phyloP scores from a whole-genome alignment of 345 rosid genomes.

The Syzygium oleosum region DNA sequence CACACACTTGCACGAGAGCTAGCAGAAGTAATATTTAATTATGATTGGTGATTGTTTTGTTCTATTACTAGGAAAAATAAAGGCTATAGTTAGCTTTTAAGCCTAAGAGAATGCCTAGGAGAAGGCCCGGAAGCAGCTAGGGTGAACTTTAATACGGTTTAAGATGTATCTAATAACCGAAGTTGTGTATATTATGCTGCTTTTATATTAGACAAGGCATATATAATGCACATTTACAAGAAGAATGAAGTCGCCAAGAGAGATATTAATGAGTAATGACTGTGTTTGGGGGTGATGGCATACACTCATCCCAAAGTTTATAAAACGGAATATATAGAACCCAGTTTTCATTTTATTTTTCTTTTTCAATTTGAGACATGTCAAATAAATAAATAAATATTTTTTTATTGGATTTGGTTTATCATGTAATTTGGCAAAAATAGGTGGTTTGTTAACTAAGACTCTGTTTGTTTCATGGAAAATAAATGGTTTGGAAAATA shows the following conservation, averaged over 20 bases:
- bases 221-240: not conserved
- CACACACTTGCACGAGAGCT: not conserved
- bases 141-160: not conserved
- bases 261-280: not conserved
- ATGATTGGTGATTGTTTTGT: not conserved
- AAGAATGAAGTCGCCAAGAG: not conserved
- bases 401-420: not conserved
- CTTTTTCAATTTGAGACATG: not conserved
- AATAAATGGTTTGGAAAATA: too few species aligned
- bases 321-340: not conserved
- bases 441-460: not conserved
- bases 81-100: not conserved
- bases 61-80: not conserved
- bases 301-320: not conserved
- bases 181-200: not conserved
- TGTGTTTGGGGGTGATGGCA: not conserved
- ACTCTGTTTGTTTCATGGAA: too few species aligned
- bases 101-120: not conserved
- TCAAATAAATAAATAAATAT: not conserved
- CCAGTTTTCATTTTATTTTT: not conserved
- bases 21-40: not conserved
- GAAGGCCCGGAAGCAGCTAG: not conserved
- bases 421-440: not conserved
- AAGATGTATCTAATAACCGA: not conserved
- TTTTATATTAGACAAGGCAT: not conserved